Evolutionary conservation across 2,329 filamentous ascomycete genomes (phyloP).

Genomic region (Aspergillus brunneoviolaceus): DNA sequence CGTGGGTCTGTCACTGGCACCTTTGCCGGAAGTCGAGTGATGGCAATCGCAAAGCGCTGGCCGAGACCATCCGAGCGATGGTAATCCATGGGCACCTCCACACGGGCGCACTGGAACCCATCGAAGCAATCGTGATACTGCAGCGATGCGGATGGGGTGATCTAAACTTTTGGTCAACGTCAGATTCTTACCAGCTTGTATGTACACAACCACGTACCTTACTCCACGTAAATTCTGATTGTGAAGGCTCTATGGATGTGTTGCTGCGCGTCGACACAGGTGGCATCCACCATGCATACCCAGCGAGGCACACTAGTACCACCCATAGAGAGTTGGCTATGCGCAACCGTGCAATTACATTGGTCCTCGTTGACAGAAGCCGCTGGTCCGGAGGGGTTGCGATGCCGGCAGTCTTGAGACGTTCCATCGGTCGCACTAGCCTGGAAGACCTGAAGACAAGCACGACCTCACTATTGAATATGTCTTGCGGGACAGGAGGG

Average conservation of each 20-base stretch:
- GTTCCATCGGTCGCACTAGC: neutral
- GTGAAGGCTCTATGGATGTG: neutral
- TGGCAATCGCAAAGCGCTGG: constrained; percentile 43
- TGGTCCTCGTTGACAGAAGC: neutral
- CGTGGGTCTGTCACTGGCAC: constrained; percentile 41
- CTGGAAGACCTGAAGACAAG: too few species aligned
- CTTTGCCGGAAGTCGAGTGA: constrained; percentile 49
- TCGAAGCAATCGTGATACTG: constrained; percentile 46
- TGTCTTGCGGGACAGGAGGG: neutral
- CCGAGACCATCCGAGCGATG: constrained; percentile 34
- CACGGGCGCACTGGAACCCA: constrained; percentile 50
- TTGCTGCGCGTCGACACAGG: neutral
- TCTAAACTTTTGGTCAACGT: constrained; percentile 11
- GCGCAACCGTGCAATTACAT: neutral
- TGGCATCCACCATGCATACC: neutral
- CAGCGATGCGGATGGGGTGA: constrained; percentile 30
- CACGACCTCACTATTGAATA: neutral
- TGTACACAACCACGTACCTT: constrained; percentile 8
- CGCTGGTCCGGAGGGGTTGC: neutral
- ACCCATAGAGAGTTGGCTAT: neutral
- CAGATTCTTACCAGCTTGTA: neutral
- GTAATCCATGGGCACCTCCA: constrained; percentile 52
- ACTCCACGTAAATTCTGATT: constrained; percentile 15
- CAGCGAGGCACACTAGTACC: constrained; percentile 11
- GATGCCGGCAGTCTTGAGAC: neutral